Conservation (phyloP, 108 stramenopile genomes). For the Cyclotella cryptica region DNA sequence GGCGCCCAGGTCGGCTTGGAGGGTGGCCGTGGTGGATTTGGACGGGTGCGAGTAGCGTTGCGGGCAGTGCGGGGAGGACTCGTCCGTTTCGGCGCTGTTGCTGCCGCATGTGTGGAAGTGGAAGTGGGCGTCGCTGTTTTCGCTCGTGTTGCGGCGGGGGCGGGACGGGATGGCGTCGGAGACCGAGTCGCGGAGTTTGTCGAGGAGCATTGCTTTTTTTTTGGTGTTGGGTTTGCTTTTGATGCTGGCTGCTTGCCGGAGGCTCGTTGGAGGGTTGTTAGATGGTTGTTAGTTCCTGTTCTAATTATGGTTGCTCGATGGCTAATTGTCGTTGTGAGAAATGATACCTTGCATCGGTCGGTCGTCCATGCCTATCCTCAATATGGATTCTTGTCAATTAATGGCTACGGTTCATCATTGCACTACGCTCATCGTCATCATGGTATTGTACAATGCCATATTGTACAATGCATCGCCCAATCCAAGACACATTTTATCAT, state of each 20-base stretch:
- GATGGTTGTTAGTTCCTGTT: too few relatives aligned
- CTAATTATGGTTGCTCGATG: too few relatives aligned
- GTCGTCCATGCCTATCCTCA: too few relatives aligned
- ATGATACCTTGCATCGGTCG: too few relatives aligned
- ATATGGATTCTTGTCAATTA: too few relatives aligned
- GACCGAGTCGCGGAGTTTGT: constrained; percentile 3
- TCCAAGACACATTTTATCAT: too few relatives aligned
- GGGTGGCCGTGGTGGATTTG: neutral
- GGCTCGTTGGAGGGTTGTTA: too few relatives aligned
- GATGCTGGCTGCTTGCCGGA: neutral
- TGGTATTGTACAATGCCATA: too few relatives aligned
- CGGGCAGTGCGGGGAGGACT: neutral
- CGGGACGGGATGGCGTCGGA: neutral
- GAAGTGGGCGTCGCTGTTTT: neutral
- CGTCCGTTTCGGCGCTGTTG: neutral
- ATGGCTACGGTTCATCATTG: too few relatives aligned
- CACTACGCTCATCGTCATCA: too few relatives aligned
- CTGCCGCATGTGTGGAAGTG: neutral
- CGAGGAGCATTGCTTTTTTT: neutral
- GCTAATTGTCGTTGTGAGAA: too few relatives aligned
- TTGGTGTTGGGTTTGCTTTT: neutral
- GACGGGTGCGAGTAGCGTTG: neutral
- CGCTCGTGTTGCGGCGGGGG: neutral
- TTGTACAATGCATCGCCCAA: too few relatives aligned
- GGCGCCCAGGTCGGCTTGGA: constrained; percentile 7